Conservation (phyloP, 164 flowering plant species). For the Aristolochia californica region DNA sequence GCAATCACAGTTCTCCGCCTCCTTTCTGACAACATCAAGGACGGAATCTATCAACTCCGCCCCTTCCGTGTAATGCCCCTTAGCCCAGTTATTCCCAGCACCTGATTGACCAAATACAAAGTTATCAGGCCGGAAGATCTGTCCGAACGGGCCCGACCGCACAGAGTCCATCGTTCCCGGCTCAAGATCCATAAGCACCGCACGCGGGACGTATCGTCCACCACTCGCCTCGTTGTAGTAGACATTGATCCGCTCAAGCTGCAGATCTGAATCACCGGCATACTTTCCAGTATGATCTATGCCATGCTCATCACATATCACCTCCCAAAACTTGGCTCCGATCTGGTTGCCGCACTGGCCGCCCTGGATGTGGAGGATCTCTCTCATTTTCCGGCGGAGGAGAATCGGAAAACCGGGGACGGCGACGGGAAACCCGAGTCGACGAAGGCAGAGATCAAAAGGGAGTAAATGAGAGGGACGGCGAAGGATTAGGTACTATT, state of each 20-base stretch:
- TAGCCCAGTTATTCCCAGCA: too few species aligned
- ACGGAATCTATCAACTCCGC: slow-evolving; percentile 15
- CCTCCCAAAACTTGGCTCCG: too few species aligned
- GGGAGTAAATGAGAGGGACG: background rate
- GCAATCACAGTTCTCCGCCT: slow-evolving; percentile 18
- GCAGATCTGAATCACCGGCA: slow-evolving; percentile 11
- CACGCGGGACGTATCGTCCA: slow-evolving; percentile 13
- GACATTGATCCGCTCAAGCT: slow-evolving; percentile 15
- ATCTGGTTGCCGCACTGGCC: slow-evolving; percentile 17
- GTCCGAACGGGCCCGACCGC: too few species aligned
- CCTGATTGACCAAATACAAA: too few species aligned
- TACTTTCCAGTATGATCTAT: slow-evolving; percentile 11
- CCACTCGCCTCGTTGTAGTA: slow-evolving; percentile 17
- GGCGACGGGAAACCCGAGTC: background rate
- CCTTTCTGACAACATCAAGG: slow-evolving; percentile 15
- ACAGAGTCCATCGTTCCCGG: too few species aligned
- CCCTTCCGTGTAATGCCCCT: slow-evolving; percentile 16
- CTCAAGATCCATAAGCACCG: too few species aligned
- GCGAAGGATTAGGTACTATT: background rate
- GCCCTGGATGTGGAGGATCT: slow-evolving; percentile 15
- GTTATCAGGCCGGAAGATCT: too few species aligned
- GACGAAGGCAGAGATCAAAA: background rate
- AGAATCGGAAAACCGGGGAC: background rate
- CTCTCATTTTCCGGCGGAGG: slow-evolving; percentile 7
- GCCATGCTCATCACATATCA: too few species aligned